phyloP scores from a whole-genome alignment of 2,329 filamentous ascomycete species.

The Alternaria dauci region DNA sequence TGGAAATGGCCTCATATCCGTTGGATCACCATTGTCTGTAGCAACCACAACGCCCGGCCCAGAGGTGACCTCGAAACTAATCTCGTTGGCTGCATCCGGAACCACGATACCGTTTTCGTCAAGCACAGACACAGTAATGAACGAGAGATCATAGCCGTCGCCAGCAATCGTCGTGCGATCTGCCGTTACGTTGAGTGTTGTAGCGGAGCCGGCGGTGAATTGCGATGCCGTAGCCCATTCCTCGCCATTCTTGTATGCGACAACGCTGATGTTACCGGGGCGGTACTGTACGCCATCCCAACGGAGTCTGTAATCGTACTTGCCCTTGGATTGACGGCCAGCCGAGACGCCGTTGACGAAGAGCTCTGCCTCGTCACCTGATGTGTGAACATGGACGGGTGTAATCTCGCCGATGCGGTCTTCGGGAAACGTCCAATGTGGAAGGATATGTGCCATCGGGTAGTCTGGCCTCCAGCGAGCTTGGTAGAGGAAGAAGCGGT shows the following conservation, averaged over 20 bases:
- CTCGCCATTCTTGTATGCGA: conserved; percentile 58
- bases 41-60: conserved; percentile 55
- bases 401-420: conserved; percentile 57
- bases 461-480: conserved; percentile 61
- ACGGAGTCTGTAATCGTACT: conserved; percentile 59
- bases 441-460: conserved; percentile 61
- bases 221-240: conserved; percentile 58
- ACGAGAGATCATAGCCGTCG: conserved; percentile 58
- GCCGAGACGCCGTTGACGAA: conserved; percentile 62
- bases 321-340: conserved; percentile 51
- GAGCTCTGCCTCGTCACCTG: conserved; percentile 63
- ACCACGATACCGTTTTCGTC: conserved; percentile 57
- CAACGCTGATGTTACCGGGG: conserved; percentile 59
- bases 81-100: conserved; percentile 52
- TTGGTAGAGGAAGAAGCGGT: conserved; percentile 65
- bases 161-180: conserved; percentile 54
- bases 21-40: conserved; percentile 37
- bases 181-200: conserved; percentile 51
- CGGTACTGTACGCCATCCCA: conserved; percentile 63
- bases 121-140: conserved; percentile 57
- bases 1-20: conserved; percentile 36
- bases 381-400: conserved; percentile 64
- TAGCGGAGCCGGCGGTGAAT: conserved; percentile 54
- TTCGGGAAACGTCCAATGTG: conserved; percentile 64
- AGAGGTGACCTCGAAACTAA: conserved; percentile 55